Conservation (phyloP, 192 early-diverging fungal genomes). For the Entomortierella chlamydospora region DNA sequence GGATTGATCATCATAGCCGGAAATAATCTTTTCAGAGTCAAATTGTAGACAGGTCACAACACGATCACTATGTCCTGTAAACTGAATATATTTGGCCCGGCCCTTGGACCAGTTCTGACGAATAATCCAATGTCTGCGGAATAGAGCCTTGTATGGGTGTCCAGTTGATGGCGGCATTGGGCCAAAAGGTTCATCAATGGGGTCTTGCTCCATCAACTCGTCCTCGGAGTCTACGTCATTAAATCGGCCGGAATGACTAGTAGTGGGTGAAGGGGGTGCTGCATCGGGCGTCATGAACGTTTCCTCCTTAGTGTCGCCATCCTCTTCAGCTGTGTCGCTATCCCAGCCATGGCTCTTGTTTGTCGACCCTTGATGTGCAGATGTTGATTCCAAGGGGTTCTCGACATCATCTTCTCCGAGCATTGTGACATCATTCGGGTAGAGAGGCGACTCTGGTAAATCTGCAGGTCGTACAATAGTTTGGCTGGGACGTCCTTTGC, state of each 20-base stretch:
- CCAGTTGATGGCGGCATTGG: constrained; percentile 41
- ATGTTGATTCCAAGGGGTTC: not conserved
- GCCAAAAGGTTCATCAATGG: constrained; percentile 48
- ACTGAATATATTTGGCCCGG: constrained; percentile 77
- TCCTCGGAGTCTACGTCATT: constrained; percentile 45
- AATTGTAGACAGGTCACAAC: constrained; percentile 98
- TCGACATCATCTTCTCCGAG: constrained; percentile 43
- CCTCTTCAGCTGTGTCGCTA: constrained; percentile 56
- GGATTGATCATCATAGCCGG: constrained; percentile 91
- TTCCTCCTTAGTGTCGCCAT: constrained; percentile 54
- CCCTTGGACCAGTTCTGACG: constrained; percentile 89
- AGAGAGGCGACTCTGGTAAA: constrained; percentile 40
- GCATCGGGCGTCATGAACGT: constrained; percentile 41
- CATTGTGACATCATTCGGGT: constrained; percentile 53
- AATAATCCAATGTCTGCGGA: constrained; percentile 81
- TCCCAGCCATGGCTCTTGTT: constrained; percentile 44
- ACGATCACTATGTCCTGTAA: constrained; percentile 82
- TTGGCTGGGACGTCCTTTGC: constrained; percentile 35
- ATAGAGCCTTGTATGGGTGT: constrained; percentile 84
- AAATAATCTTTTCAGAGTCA: constrained; percentile 95
- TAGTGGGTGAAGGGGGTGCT: constrained; percentile 27
- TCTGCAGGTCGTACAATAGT: constrained; percentile 28
- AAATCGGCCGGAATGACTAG: constrained; percentile 47
- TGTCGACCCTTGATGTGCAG: not conserved
- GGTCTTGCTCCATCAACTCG: constrained; percentile 31